Evolutionary conservation across 1,139 yeast genomes (phyloP), one percentile per base, ranked within the genome.

Genomic region (Diutina scorzettiae): DNA sequence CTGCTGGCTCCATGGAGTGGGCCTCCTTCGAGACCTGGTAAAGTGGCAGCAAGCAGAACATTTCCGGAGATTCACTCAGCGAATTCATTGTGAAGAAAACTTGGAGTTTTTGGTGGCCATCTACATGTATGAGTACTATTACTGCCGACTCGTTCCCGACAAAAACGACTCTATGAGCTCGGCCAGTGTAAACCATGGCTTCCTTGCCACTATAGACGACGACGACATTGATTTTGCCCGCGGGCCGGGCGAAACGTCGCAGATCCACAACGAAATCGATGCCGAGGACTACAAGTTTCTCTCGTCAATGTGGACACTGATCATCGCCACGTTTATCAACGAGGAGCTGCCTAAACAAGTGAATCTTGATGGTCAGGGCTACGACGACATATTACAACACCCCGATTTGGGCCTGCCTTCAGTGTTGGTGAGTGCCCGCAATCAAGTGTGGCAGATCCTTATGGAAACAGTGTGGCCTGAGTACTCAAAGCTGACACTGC

Each of bases 211-310:
- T 20, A 44, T 51, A 41, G 42, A 50, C 45, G 45, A 44, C 29
- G 48, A 45, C n/a, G 41, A 43, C 25, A 14, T 47, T 5, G 50
- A 47, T 32, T 39, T 47, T 33, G 47, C 43, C 17, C 49, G 46
- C 14, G 43, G 20, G 3, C 29, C 41, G 4, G 65, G 71, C 70
- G 59, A 59, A 36, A 51, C 49, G 25, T 55, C 63, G 33, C 51
- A 54, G 43, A 53, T 53, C 36, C 47, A 48, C 36, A 53, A 53
- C 34, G 25, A 23, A 23, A n/a, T 36, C 31, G 37, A 30, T 9
- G 36, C 18, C 29, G 36, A 27, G 6, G 41, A 36, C 9, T 14
- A 18, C 12, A 29, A 32, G 17, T 32, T 49, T 30, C 41, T 49
- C 18, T n/a, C 39, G 11, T 45, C 45, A 24, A 51, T 48, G 42